Conservation (phyloP, 352 stramenopile species). For the Phytophthora lateralis region DNA sequence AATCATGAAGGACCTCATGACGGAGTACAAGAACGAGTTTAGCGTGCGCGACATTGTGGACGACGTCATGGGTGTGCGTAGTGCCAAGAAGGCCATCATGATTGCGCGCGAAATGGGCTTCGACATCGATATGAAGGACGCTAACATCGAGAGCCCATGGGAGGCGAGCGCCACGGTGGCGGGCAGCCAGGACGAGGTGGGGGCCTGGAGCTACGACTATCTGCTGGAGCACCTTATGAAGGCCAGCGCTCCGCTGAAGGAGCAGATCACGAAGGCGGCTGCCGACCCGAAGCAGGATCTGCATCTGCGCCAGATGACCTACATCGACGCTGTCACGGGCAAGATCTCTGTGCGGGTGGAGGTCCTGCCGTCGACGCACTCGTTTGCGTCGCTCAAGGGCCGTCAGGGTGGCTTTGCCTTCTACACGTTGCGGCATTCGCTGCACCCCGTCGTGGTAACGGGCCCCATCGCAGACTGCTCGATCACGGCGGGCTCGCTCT, state of each 20-base stretch:
- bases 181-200: slow-evolving; percentile 37
- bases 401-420: slow-evolving; percentile 79
- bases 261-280: slow-evolving; percentile 38
- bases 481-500: slow-evolving; percentile 81
- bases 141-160: slow-evolving; percentile 61
- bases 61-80: slow-evolving; percentile 91
- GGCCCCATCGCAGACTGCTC: slow-evolving; percentile 74
- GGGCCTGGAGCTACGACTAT: slow-evolving; percentile 55
- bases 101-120: slow-evolving; percentile 94
- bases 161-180: slow-evolving; percentile 38
- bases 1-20: slow-evolving; percentile 79
- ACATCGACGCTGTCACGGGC: slow-evolving; percentile 52
- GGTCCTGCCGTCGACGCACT: slow-evolving; percentile 43
- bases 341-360: slow-evolving; percentile 63
- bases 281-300: slow-evolving; percentile 34
- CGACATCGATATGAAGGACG: slow-evolving; percentile 72
- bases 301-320: slow-evolving; percentile 59
- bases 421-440: slow-evolving; percentile 76
- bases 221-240: slow-evolving; percentile 59
- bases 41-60: slow-evolving; percentile 88
- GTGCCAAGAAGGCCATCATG: slow-evolving; percentile 91
- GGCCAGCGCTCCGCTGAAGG: slow-evolving; percentile 45
- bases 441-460: slow-evolving; percentile 80
- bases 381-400: slow-evolving; percentile 69
- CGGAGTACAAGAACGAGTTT: slow-evolving; percentile 49